These are phyloP conservation scores for Spirogloea muscicola DNA, from an alignment of 139 green algal genomes.

Conservation along the genomic window DNA sequence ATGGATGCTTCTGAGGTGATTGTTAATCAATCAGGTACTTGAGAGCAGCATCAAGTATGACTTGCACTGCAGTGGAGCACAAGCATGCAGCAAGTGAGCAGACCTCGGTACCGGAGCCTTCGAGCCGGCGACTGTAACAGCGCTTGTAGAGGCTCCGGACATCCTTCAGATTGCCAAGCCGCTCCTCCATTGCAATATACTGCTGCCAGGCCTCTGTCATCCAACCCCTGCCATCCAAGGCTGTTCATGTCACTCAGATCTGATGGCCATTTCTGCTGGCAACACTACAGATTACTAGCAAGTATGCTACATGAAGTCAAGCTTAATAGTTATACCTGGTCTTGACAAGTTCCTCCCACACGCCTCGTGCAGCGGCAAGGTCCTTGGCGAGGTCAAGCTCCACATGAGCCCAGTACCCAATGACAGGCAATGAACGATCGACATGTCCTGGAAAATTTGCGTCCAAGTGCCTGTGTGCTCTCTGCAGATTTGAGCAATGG, in stretches of 20 bases:
- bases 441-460: conserved; percentile 33
- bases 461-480: background rate
- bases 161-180: conserved; percentile 22
- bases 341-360: conserved; percentile 40
- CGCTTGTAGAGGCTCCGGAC: conserved; percentile 13
- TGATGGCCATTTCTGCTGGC: too few relatives aligned
- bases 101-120: conserved; percentile 22
- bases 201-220: conserved; percentile 30
- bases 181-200: conserved; percentile 41
- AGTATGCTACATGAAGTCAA: too few relatives aligned
- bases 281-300: too few relatives aligned
- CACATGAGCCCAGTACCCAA: conserved; percentile 24
- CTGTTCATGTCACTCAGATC: too few relatives aligned
- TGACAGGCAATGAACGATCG: conserved; percentile 4
- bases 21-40: too few relatives aligned
- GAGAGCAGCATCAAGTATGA: too few relatives aligned
- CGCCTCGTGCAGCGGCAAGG: conserved; percentile 2
- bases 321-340: too few relatives aligned
- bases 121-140: conserved; percentile 25
- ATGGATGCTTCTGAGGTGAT: too few relatives aligned
- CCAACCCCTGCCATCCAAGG: too few relatives aligned
- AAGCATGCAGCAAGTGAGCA: conserved; percentile 3
- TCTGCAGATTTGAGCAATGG: too few relatives aligned
- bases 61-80: too few relatives aligned
- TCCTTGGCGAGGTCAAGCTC: conserved; percentile 8